Evolutionary conservation across 768 basidiomycete genomes (phyloP), one percentile per base, ranked within the genome.

Genomic region (Tulasnella sp.): DNA sequence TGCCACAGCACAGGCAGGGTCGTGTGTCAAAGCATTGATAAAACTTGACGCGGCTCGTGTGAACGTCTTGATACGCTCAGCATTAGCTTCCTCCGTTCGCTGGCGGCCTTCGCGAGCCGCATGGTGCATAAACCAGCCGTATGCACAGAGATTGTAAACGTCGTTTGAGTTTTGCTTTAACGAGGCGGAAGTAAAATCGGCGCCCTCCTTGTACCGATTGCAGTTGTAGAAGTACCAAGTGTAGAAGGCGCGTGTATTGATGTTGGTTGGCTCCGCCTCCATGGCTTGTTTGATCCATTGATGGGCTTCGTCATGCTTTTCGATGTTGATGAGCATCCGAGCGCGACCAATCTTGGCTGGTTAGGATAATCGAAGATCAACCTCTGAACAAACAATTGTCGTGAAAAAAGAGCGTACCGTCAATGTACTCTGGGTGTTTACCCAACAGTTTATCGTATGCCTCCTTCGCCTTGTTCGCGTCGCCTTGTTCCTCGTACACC

Each of bases 361-460:
- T 53, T 45, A 19, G 43, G 43, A 4, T 42, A 55, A 34, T 38
- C 44, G 27, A 5, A 21, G 5, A 42, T 27, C n/a, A 49, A 46
- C 27, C n/a, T n/a, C n/a, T n/a, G 21, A 24, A 49, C 21, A 31
- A 17, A 27, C 27, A 21, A 46, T 3, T 5, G 17, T 21, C 19
- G 50, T 19, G 49, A 55, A 50, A 29, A 27, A 34, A 42, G 30
- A 50, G 12, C 85, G 49, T 64, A 94, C 93, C 94, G 68, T 97
- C 94, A 22, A 92, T 80, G 68, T 94, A 97, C 72, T 98, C 96
- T 1, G 93, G 91, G 75, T 98, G 94, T 54, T 86, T 78, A n/a
- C 80, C 73, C 34, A 97, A 71, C 8, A 98, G 75, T 70, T 92
- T 91, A 49, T 84, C 81, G 65, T 93, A 98, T 1, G 89, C 91